Percentiles rank a stretch among this genome's conserved stretches.
phyloP scores from a whole-genome alignment of 306 rosid genomes.

The Vigna hirtella region DNA sequence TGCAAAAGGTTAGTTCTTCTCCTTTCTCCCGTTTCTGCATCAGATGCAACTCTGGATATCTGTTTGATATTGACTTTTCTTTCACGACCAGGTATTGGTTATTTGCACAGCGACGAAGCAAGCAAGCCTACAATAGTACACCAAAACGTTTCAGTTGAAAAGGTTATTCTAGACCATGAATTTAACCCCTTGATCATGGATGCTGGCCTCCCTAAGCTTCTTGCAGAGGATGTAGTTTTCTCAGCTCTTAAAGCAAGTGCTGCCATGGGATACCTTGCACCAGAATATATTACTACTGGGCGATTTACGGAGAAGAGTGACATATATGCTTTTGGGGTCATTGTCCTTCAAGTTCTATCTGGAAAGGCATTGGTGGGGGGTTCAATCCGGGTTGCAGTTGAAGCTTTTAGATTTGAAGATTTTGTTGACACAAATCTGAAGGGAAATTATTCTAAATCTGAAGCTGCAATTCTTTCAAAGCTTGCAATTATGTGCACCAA shows the following conservation, averaged over 20 bases:
- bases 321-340: constrained; percentile 83
- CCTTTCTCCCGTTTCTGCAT: neutral
- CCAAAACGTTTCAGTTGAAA: constrained; percentile 81
- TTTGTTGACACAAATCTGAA: constrained; percentile 63
- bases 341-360: constrained; percentile 73
- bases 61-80: constrained; percentile 17
- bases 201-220: constrained; percentile 83
- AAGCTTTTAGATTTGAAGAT: constrained; percentile 59
- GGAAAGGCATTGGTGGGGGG: constrained; percentile 60
- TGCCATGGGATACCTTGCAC: constrained; percentile 95
- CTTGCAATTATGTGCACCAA: constrained; percentile 65
- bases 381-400: constrained; percentile 59
- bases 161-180: constrained; percentile 67
- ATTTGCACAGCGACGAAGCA: constrained; percentile 67
- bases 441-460: constrained; percentile 66
- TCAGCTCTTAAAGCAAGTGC: constrained; percentile 86
- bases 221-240: constrained; percentile 84
- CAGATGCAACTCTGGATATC: constrained; percentile 6
- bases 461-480: constrained; percentile 68
- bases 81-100: constrained; percentile 64
- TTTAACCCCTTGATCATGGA: constrained; percentile 75
- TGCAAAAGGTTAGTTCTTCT: constrained; percentile 71
- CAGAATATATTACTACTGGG: constrained; percentile 85
- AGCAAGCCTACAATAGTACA: constrained; percentile 75
- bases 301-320: constrained; percentile 88